Percentiles rank a stretch among this genome's conserved stretches.
Evolutionary conservation across 176 grass and related monocot species (phyloP).

Genomic region (Rhynchospora tenuis): DNA sequence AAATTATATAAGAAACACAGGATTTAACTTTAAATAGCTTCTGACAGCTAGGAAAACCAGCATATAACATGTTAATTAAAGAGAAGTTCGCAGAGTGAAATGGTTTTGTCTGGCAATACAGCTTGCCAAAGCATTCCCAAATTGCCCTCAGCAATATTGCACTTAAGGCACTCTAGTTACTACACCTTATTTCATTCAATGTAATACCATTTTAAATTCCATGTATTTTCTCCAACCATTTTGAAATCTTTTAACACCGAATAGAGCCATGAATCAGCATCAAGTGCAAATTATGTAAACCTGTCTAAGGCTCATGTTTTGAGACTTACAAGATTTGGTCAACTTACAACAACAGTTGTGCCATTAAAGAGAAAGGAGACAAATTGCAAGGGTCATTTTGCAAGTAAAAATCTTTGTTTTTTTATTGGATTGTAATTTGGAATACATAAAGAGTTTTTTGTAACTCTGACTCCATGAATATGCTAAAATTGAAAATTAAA

Average conservation of each 20-base stretch:
- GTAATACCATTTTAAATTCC: background rate
- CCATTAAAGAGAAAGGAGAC: background rate
- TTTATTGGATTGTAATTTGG: background rate
- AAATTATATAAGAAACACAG: background rate
- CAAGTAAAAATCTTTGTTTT: background rate
- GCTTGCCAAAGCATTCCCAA: background rate
- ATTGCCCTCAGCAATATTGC: background rate
- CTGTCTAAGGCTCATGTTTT: background rate
- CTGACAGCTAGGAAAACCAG: background rate
- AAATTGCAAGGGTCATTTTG: background rate
- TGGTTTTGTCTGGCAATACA: background rate
- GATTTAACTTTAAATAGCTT: constrained; percentile 5
- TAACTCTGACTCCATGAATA: constrained; percentile 5
- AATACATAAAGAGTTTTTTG: background rate
- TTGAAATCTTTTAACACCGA: background rate
- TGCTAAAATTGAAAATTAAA: constrained; percentile 13
- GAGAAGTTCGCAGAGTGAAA: background rate
- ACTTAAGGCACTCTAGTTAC: background rate
- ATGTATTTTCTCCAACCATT: background rate
- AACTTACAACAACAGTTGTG: background rate
- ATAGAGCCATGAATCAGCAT: background rate
- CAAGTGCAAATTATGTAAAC: background rate
- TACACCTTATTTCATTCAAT: background rate
- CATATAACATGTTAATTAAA: background rate
- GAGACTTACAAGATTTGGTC: background rate